phyloP scores from a whole-genome alignment of 495 filamentous ascomycete genomes.

The Niebla homalea region DNA sequence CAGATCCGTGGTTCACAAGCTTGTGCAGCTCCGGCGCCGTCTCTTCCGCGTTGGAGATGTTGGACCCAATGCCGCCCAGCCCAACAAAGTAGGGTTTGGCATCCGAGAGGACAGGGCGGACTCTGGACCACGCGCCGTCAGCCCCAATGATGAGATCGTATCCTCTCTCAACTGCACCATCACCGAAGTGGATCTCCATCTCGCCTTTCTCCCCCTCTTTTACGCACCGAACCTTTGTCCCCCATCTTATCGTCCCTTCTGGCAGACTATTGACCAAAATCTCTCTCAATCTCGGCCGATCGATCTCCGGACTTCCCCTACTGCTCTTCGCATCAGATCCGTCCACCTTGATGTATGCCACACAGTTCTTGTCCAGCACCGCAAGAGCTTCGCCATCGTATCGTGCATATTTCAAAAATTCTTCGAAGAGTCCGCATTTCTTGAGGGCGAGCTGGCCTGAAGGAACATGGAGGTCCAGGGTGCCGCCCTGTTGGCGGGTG shows the following conservation, averaged over 20 bases:
- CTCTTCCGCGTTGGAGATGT: conserved; percentile 20
- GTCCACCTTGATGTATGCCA: conserved; percentile 17
- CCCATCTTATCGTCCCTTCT: conserved; percentile 15
- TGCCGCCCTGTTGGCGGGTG: conserved; percentile 36
- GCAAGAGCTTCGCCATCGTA: conserved; percentile 29
- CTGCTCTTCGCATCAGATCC: conserved; percentile 8
- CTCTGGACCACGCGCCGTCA: conserved; percentile 48
- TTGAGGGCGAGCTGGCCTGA: conserved; percentile 38
- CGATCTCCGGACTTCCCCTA: conserved; percentile 36
- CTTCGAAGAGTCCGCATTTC: conserved; percentile 35
- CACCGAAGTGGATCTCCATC: conserved; percentile 16
- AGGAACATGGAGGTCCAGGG: conserved; percentile 40
- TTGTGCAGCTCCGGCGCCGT: conserved; percentile 22
- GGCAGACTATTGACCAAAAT: conserved; percentile 24
- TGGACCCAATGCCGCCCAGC: conserved; percentile 26
- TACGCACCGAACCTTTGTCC: conserved; percentile 10
- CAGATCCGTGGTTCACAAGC: conserved; percentile 32
- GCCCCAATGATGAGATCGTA: conserved; percentile 49
- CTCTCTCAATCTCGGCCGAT: conserved; percentile 28
- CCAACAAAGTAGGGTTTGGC: conserved; percentile 37
- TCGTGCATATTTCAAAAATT: conserved; percentile 32
- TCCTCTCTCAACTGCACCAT: conserved; percentile 15
- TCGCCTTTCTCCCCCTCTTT: conserved; percentile 1
- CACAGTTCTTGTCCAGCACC: conserved; percentile 22
- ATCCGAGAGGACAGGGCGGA: conserved; percentile 34